A percentile compares a stretch with the other conserved stretches of the same genome.
Evolutionary conservation across 2,329 filamentous ascomycete genomes (phyloP).

Genomic region (Epichloe scottii): DNA sequence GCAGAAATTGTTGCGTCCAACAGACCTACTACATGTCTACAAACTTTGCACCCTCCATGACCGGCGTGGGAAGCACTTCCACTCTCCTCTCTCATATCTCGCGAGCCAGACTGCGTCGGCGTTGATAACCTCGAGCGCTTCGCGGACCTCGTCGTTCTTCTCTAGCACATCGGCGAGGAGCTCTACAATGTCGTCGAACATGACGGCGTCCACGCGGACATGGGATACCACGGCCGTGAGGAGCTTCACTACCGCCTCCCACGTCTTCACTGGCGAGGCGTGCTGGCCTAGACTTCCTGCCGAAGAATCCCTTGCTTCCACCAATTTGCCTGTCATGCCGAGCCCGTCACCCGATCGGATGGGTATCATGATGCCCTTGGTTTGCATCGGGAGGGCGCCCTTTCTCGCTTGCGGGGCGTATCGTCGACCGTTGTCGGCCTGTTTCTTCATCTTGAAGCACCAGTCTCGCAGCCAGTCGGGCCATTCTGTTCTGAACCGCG

Average conservation of each 20-base stretch:
- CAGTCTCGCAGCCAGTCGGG: slow-evolving; percentile 37
- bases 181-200: slow-evolving; percentile 59
- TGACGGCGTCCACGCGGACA: slow-evolving; percentile 52
- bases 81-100: slow-evolving; percentile 35
- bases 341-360: slow-evolving; percentile 14
- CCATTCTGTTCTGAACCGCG: slow-evolving; percentile 66
- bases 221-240: slow-evolving; percentile 48
- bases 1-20: too few species aligned
- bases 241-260: slow-evolving; percentile 48
- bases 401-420: slow-evolving; percentile 3
- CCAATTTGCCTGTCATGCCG: slow-evolving; percentile 7
- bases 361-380: slow-evolving; percentile 20
- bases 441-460: slow-evolving; percentile 31
- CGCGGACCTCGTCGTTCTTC: slow-evolving; percentile 33
- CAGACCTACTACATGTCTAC: slow-evolving; percentile 12
- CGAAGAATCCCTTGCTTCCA: slow-evolving; percentile 5
- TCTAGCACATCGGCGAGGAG: slow-evolving; percentile 42
- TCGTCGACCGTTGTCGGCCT: slow-evolving; percentile 17
- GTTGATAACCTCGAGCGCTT: slow-evolving; percentile 52
- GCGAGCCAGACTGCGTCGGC: slow-evolving; percentile 67
- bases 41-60: slow-evolving; percentile 31
- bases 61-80: slow-evolving; percentile 24
- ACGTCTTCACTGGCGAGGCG: slow-evolving; percentile 48
- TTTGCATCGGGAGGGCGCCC: background rate
- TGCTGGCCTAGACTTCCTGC: slow-evolving; percentile 40